Percentiles rank a stretch among this genome's conserved stretches.
Evolutionary conservation across 148 eudicot genomes (phyloP).

Genomic region (Chenopodium berlandieri): DNA sequence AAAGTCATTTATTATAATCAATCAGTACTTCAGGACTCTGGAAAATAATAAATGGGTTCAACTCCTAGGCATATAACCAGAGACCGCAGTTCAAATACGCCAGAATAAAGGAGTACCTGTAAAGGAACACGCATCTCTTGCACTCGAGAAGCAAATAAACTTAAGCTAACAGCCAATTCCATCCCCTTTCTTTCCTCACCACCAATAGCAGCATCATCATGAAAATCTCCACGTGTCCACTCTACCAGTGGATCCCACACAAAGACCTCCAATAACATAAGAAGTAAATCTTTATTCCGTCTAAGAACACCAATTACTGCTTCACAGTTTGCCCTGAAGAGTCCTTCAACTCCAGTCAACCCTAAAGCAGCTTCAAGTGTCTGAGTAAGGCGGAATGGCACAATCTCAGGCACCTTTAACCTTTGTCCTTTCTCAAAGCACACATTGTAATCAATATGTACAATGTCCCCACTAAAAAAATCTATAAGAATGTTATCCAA

Average conservation of each 20-base stretch:
- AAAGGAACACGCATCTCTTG: slow-evolving; percentile 97
- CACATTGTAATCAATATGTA: slow-evolving; percentile 98
- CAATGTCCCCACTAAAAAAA: slow-evolving; percentile 79
- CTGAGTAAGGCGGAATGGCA: slow-evolving; percentile 97
- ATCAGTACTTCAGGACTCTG: neutral
- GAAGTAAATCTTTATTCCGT: slow-evolving; percentile 78
- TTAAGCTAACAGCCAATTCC: slow-evolving; percentile 98
- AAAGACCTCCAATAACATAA: slow-evolving; percentile 92
- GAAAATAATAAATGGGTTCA: neutral
- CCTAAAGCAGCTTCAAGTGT: slow-evolving; percentile 95
- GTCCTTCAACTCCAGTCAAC: slow-evolving; percentile 84
- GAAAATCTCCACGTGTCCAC: slow-evolving; percentile 98
- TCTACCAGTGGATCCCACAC: slow-evolving; percentile 99
- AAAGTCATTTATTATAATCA: neutral
- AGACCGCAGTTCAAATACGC: slow-evolving; percentile 1
- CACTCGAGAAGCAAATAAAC: slow-evolving; percentile 97
- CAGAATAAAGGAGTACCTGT: slow-evolving; percentile 56
- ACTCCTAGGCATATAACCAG: slow-evolving; percentile 2
- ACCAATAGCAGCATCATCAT: slow-evolving; percentile 94
- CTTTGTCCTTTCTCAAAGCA: slow-evolving; percentile 98
- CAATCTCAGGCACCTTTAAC: slow-evolving; percentile 93
- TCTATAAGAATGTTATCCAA: slow-evolving; percentile 93
- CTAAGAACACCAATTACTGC: slow-evolving; percentile 78
- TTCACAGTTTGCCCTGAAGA: slow-evolving; percentile 93
- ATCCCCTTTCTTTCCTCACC: slow-evolving; percentile 99